Evolutionary conservation across 148 eudicot genomes (phyloP), one percentile per base, ranked within the genome.

Genomic region (Rhododendron kiyosumense): DNA sequence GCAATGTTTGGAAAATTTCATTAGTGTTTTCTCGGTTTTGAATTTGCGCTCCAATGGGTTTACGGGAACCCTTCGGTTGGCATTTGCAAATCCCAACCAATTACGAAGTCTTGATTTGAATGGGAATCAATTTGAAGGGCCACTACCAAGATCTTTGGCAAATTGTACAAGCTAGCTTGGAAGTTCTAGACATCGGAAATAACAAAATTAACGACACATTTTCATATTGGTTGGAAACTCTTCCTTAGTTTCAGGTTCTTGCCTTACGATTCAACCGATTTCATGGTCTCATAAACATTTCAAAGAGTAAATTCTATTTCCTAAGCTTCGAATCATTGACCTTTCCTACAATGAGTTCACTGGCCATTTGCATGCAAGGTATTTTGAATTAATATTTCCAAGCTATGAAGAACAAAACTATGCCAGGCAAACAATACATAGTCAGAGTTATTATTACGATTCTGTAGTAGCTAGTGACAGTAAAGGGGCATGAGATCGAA

Each of bases 131-230:
- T 28, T 89, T 32, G 61, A 84, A 54, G 93, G 95, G n/a, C 10
- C 57, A 36, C 63, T 41, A 0, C 8, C 7, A 41, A 41, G 45
- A 6, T 5, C 45, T 0, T 41, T 41, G 7, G 8, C 45, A 59
- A 83, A 87, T 46, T 92, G 91, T 67, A 34, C 61, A 28, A 28
- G 54, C 22, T 57, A 28, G 52, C 22, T 57, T 90, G 4, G 88
- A 87, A 54, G 89, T 90, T 20, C 38, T 94, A 77, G 83, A 94
- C 73, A 74, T 92, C 7, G 91, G 92, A 1, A 87, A 90, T 65
- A 92, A 92, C 83, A 83, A 30, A 8, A 36, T 93, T 0, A 63
- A n/a, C 38, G 91, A 85, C 48, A 87, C 87, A 5, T 91, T 89
- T 49, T 90, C 93, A 3, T 83, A 86, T 15, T 41, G 43, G 7